These are phyloP conservation scores for Neoboletus brunneissimus DNA, from an alignment of 768 basidiomycete genomes.

Conservation along the genomic window DNA sequence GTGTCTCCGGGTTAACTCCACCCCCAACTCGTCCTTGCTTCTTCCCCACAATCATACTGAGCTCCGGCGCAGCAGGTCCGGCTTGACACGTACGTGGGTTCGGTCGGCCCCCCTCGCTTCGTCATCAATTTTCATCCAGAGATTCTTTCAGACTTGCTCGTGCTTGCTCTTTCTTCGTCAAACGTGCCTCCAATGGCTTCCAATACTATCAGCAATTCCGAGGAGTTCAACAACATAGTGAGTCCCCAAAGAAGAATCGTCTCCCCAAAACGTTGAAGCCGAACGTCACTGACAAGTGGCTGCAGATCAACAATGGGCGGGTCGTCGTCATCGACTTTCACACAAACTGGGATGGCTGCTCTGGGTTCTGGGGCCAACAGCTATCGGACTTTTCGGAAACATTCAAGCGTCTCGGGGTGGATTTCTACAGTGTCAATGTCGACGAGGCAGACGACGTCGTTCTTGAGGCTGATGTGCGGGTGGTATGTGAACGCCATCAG, in stretches of 20 bases:
- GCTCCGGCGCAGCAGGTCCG: not conserved
- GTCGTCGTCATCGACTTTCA: constrained; percentile 25
- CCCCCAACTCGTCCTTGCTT: not conserved
- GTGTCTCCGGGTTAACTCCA: not conserved
- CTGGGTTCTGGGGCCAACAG: constrained; percentile 5
- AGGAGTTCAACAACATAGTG: constrained; percentile 22
- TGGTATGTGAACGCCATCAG: constrained; percentile 40
- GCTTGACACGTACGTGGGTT: not conserved
- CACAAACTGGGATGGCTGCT: constrained; percentile 13
- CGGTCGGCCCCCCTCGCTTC: not conserved
- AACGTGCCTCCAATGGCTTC: constrained; percentile 11
- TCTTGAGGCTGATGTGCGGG: constrained; percentile 58
- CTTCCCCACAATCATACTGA: not conserved
- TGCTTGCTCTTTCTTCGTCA: not conserved
- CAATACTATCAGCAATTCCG: constrained; percentile 15
- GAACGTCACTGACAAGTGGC: not conserved
- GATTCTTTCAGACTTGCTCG: not conserved
- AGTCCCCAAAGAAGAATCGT: constrained; percentile 1
- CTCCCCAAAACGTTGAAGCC: not conserved
- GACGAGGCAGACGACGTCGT: constrained; percentile 55
- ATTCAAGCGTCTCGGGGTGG: constrained; percentile 35
- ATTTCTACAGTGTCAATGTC: constrained; percentile 74
- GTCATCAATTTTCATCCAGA: not conserved
- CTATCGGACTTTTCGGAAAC: constrained; percentile 21
- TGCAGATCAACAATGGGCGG: constrained; percentile 27